phyloP scores from a whole-genome alignment of 2,329 filamentous ascomycete genomes.

The Fusarium irregulare region DNA sequence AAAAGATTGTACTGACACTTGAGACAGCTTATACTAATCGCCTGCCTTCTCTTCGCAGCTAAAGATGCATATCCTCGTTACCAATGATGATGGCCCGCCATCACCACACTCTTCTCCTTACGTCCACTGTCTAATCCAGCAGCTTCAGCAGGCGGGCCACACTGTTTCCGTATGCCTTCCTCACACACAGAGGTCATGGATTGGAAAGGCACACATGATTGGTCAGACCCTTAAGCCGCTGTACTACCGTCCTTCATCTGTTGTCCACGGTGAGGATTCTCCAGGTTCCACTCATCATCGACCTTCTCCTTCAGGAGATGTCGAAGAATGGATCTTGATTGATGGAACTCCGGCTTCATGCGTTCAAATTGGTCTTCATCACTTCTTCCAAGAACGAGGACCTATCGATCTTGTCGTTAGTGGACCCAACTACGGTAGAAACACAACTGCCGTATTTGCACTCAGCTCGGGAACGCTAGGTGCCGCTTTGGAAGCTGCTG shows the following conservation, averaged over 20 bases:
- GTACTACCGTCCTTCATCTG: conserved; percentile 77
- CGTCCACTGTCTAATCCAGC: conserved; percentile 77
- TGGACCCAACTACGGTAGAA: conserved; percentile 86
- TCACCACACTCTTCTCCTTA: conserved; percentile 83
- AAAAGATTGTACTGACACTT: background rate
- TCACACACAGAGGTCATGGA: conserved; percentile 94
- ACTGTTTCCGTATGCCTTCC: conserved; percentile 92
- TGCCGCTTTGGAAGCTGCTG: conserved; percentile 80
- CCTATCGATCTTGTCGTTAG: conserved; percentile 81
- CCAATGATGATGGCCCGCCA: conserved; percentile 86
- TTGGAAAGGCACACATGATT: conserved; percentile 97
- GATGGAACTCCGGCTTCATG: conserved; percentile 85
- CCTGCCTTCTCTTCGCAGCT: background rate
- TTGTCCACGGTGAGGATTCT: conserved; percentile 55
- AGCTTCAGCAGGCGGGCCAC: conserved; percentile 80
- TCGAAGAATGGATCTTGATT: conserved; percentile 84
- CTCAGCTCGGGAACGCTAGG: conserved; percentile 82
- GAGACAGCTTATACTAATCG: background rate
- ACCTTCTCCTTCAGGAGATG: conserved; percentile 64
- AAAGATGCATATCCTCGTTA: conserved; percentile 72
- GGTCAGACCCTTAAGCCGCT: conserved; percentile 85
- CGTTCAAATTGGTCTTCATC: conserved; percentile 83
- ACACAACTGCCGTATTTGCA: conserved; percentile 83
- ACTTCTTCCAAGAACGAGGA: conserved; percentile 79
- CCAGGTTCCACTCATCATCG: conserved; percentile 74